Conservation (phyloP, 1,284 basidiomycete species). For the Peniophora sp. region DNA sequence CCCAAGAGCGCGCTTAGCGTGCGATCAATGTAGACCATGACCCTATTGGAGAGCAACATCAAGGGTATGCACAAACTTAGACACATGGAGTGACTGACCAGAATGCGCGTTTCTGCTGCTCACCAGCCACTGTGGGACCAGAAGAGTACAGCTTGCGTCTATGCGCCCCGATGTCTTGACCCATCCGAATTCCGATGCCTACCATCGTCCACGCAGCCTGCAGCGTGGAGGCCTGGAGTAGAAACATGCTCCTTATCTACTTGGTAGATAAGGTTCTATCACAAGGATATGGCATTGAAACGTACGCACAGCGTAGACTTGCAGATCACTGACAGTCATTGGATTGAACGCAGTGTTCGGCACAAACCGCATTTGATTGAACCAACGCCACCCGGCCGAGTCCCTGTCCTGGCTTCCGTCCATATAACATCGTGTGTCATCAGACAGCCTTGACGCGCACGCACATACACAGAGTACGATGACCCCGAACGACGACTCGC, state of each 20-base stretch:
- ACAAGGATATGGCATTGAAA: neutral
- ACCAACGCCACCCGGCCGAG: conserved; percentile 72
- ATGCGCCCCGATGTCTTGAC: conserved; percentile 34
- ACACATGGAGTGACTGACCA: conserved; percentile 31
- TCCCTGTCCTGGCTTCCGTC: conserved; percentile 33
- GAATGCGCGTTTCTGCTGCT: conserved; percentile 58
- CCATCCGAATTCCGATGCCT: conserved; percentile 25
- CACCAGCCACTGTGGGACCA: conserved; percentile 28
- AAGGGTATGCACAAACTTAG: neutral
- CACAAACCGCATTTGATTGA: conserved; percentile 47
- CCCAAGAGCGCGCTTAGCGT: conserved; percentile 65
- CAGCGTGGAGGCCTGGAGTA: neutral
- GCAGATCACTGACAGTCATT: conserved; percentile 60
- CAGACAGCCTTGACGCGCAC: conserved; percentile 36
- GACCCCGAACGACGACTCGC: conserved; percentile 36
- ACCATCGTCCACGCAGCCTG: neutral
- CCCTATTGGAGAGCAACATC: conserved; percentile 32
- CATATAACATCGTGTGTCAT: conserved; percentile 49
- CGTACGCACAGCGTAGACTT: conserved; percentile 34
- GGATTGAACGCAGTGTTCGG: conserved; percentile 38
- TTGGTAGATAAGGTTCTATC: neutral
- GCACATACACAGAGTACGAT: conserved; percentile 47
- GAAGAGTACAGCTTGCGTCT: conserved; percentile 23
- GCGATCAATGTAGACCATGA: conserved; percentile 54
- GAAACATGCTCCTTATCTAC: neutral